phyloP scores from a whole-genome alignment of 2,329 filamentous ascomycete species.

The Fusarium denticulatum region DNA sequence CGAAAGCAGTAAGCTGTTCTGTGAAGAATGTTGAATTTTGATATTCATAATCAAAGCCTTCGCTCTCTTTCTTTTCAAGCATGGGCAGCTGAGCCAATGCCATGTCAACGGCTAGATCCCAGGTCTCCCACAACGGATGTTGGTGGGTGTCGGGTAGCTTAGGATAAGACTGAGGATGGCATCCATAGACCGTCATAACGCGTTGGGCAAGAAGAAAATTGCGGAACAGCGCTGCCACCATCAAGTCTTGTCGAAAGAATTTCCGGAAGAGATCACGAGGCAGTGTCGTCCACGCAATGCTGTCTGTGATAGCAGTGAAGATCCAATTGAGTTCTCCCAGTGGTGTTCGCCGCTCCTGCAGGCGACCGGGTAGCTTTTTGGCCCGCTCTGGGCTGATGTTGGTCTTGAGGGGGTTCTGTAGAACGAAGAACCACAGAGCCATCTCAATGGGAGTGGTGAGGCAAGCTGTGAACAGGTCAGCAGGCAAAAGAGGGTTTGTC shows the following conservation, averaged over 20 bases:
- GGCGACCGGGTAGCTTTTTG: constrained; percentile 86
- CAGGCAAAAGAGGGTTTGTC: constrained; percentile 91
- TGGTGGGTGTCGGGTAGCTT: constrained; percentile 94
- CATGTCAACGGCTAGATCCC: constrained; percentile 97
- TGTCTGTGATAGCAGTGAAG: constrained; percentile 98
- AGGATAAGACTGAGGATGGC: constrained; percentile 91
- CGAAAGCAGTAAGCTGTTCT: constrained; percentile 95
- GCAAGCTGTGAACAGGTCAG: constrained; percentile 95
- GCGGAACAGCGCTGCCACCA: constrained; percentile 97
- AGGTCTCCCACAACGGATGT: constrained; percentile 95
- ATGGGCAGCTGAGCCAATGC: constrained; percentile 89
- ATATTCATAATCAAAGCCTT: constrained; percentile 85
- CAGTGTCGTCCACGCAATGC: constrained; percentile 96
- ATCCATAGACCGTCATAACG: constrained; percentile 96
- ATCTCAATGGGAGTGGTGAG: constrained; percentile 98
- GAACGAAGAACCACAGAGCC: constrained; percentile 93
- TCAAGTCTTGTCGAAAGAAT: constrained; percentile 95
- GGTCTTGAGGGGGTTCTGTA: constrained; percentile 83
- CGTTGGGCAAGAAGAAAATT: constrained; percentile 96
- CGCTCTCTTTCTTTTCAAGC: constrained; percentile 81
- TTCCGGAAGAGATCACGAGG: constrained; percentile 93
- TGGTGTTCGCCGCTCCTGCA: constrained; percentile 92
- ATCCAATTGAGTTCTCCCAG: constrained; percentile 99
- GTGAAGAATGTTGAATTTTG: constrained; percentile 96
- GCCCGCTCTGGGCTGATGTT: constrained; percentile 82